Base-by-base conservation (phyloP, 2,329 filamentous ascomycete species). In the Aspergillus calidoustus region DNA sequence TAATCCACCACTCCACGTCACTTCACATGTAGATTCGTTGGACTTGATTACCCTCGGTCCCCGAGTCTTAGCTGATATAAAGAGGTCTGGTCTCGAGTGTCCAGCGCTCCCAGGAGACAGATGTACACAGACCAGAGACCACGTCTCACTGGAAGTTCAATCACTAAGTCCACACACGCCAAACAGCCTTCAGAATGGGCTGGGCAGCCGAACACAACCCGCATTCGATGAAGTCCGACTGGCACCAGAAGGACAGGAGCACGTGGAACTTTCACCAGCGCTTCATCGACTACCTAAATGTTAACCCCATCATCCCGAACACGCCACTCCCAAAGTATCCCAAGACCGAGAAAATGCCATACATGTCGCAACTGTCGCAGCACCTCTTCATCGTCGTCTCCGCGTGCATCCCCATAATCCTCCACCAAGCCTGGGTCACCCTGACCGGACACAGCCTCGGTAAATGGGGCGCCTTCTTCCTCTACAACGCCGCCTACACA, bases 281-380 rank as follows among this genome's bases (percentile, higher is more conserved):
- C 48, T 50, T 50, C 48, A 50, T 50, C 17, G 48, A 50, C 15
- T 30, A 30, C 48, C 7, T 50, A 4, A 30, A 50, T 25, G 9
- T 50, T 23, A 9, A 50, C 15, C 48, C 28, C 3, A 23, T 50
- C 48, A 19, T 17, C n/a, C 48, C 48, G 0, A 3, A 30, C 15
- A 50, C 28, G 7, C 48, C 48, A n/a, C 48, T 50, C 23, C 48
- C 48, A 9, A 30, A 30, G 0, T 17, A 50, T 31, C 23, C 48
- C 7, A 57, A 57, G 46, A 57, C 23, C 25, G 44, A 57, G 3
- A 57, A 57, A 17, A 38, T 57, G 4, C 54, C 54, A 22, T 47
- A 47, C 15, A 48, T 57, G 30, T 22, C 44, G 8, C 44, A 57
- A 17, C 41, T 17, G 19, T 49, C 54, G 13, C 47, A 25, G 13